Conservation (phyloP, 139 green algal genomes). For the Chlorella sp. region DNA sequence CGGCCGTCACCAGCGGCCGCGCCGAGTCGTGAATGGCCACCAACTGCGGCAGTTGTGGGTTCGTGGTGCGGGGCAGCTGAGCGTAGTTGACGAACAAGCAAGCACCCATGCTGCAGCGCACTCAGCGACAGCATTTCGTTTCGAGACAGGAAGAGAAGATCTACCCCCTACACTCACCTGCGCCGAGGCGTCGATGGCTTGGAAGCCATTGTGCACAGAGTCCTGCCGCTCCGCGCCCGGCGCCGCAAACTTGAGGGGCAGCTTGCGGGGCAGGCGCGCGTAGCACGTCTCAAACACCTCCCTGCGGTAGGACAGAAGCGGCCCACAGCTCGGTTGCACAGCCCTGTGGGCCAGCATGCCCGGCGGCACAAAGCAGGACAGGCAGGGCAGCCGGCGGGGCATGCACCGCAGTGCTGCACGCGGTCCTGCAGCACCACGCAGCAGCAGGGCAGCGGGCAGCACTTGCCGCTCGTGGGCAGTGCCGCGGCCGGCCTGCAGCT, state of each 20-base stretch:
- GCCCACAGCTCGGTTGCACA: background rate
- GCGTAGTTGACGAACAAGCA: too few relatives aligned
- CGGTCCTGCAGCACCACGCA: too few relatives aligned
- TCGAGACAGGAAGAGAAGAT: too few relatives aligned
- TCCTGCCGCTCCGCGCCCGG: slow-evolving; percentile 96
- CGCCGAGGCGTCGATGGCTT: slow-evolving; percentile 19
- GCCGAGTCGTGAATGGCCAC: slow-evolving; percentile 97
- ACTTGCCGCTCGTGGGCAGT: too few relatives aligned
- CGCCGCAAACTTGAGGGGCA: slow-evolving; percentile 81
- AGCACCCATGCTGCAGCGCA: too few relatives aligned
- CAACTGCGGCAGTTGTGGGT: slow-evolving; percentile 45
- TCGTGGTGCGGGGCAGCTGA: background rate
- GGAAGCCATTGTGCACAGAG: slow-evolving; percentile 90
- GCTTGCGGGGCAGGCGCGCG: slow-evolving; percentile 28
- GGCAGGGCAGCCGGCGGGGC: background rate
- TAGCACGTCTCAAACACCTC: slow-evolving; percentile 62
- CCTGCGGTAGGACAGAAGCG: slow-evolving; percentile 18
- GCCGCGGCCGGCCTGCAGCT: too few relatives aligned
- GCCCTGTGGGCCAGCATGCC: background rate
- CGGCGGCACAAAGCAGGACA: background rate
- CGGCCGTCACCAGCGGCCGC: slow-evolving; percentile 79
- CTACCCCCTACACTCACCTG: too few relatives aligned
- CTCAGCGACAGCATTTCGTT: too few relatives aligned
- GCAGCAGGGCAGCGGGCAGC: too few relatives aligned
- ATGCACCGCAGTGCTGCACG: too few relatives aligned